phyloP scores from a whole-genome alignment of 2,329 filamentous ascomycete species.

The Aspergillus pseudoviridinutans region DNA sequence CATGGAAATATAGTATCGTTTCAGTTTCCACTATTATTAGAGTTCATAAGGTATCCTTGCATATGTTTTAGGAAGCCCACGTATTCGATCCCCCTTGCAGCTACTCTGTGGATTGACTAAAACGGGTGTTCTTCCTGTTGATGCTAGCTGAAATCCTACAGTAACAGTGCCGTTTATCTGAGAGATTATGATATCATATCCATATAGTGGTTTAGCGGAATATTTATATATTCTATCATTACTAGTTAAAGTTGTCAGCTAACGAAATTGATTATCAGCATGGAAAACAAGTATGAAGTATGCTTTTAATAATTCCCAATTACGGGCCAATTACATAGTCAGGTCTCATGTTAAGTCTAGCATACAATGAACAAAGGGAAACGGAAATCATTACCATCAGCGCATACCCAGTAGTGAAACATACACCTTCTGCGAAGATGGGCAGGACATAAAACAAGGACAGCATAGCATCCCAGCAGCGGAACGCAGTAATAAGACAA shows the following conservation, averaged over 20 bases:
- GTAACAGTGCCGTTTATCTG: background rate
- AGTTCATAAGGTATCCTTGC: background rate
- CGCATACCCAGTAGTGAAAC: constrained; percentile 16
- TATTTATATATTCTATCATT: too few species aligned
- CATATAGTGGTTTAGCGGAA: too few species aligned
- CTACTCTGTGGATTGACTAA: background rate
- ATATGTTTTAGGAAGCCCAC: background rate
- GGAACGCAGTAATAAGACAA: constrained; percentile 18
- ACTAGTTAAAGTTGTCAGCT: too few species aligned
- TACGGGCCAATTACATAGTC: constrained; percentile 4
- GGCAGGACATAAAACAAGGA: constrained; percentile 10
- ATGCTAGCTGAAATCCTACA: background rate
- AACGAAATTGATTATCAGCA: background rate
- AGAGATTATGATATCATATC: background rate
- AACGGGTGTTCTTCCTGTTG: background rate
- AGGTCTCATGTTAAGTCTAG: background rate
- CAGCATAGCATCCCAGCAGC: constrained; percentile 13
- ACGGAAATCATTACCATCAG: constrained; percentile 15
- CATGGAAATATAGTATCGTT: too few species aligned
- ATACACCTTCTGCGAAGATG: constrained; percentile 7
- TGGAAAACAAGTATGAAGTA: background rate
- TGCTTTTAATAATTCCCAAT: background rate
- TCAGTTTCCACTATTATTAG: too few species aligned
- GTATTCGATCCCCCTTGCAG: background rate
- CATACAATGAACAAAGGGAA: background rate